Conservation (phyloP, 1,284 basidiomycete genomes). For the Pseudozyma thailandica region DNA sequence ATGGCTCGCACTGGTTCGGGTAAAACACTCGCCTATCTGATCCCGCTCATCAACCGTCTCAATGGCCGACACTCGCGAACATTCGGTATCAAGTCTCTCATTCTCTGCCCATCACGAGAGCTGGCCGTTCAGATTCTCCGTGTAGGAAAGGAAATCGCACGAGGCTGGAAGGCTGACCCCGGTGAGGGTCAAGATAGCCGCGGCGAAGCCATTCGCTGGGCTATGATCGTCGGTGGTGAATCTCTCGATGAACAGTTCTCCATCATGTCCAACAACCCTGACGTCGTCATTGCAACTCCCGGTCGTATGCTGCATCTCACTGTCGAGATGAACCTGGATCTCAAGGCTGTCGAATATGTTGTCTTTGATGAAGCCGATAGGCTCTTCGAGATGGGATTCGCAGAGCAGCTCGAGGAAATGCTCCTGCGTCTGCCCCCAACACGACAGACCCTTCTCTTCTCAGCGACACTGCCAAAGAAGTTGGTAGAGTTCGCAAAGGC, state of each 20-base stretch:
- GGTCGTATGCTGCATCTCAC: conserved; percentile 94
- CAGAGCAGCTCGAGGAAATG: conserved; percentile 89
- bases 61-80: conserved; percentile 81
- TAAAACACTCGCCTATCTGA: conserved; percentile 95
- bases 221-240: conserved; percentile 94
- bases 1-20: conserved; percentile 99
- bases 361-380: conserved; percentile 98
- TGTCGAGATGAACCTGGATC: conserved; percentile 95
- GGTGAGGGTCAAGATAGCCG: conserved; percentile 70
- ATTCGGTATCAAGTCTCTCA: conserved; percentile 87
- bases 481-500: conserved; percentile 98
- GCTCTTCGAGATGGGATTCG: conserved; percentile 97
- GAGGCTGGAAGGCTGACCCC: conserved; percentile 73
- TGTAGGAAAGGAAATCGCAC: conserved; percentile 90
- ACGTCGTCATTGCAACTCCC: conserved; percentile 79
- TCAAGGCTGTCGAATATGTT: conserved; percentile 87
- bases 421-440: conserved; percentile 84
- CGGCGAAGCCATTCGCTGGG: conserved; percentile 82
- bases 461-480: conserved; percentile 93
- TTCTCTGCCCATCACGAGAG: conserved; percentile 92
- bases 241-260: conserved; percentile 95
- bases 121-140: conserved; percentile 91
- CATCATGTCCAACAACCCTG: conserved; percentile 92
- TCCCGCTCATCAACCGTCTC: conserved; percentile 88
- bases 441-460: conserved; percentile 93